Evolutionary conservation across 306 rosid genomes (phyloP).

Genomic region (Medicago arabica): DNA sequence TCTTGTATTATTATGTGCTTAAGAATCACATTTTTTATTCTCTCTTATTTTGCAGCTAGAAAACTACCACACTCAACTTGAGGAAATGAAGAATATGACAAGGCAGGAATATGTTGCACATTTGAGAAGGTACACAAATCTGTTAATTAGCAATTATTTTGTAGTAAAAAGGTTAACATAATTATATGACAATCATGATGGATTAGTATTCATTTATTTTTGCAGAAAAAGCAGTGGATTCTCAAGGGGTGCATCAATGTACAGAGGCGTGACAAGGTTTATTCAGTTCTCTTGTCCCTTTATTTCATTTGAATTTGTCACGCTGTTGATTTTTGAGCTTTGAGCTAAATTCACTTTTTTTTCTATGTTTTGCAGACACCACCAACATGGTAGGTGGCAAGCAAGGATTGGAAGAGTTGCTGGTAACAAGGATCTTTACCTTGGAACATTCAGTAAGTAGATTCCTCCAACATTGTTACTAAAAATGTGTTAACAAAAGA

Average conservation of each 20-base stretch:
- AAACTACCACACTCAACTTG: slow-evolving; percentile 71
- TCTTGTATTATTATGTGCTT: neutral
- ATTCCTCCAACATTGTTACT: slow-evolving; percentile 5
- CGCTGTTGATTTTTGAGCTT: neutral
- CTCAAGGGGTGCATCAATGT: slow-evolving; percentile 96
- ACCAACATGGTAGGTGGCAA: slow-evolving; percentile 99
- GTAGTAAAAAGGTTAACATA: neutral
- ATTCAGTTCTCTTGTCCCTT: neutral
- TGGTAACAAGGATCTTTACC: slow-evolving; percentile 97
- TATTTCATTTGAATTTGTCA: neutral
- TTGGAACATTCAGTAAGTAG: slow-evolving; percentile 92
- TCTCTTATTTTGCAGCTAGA: slow-evolving; percentile 60
- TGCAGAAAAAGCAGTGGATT: slow-evolving; percentile 98
- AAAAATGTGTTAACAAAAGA: neutral
- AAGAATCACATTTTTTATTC: neutral
- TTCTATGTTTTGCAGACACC: slow-evolving; percentile 63
- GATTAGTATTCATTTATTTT: slow-evolving; percentile 9
- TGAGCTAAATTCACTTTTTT: neutral
- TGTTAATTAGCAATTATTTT: slow-evolving; percentile 1
- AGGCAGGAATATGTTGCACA: slow-evolving; percentile 97
- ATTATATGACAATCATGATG: slow-evolving; percentile 2
- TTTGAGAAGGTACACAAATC: slow-evolving; percentile 70
- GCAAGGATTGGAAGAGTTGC: slow-evolving; percentile 99
- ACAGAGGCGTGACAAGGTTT: slow-evolving; percentile 97
- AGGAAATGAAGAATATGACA: slow-evolving; percentile 95